Conservation (phyloP, 2,329 filamentous ascomycete genomes). For the Aspergillus ochraceus region DNA sequence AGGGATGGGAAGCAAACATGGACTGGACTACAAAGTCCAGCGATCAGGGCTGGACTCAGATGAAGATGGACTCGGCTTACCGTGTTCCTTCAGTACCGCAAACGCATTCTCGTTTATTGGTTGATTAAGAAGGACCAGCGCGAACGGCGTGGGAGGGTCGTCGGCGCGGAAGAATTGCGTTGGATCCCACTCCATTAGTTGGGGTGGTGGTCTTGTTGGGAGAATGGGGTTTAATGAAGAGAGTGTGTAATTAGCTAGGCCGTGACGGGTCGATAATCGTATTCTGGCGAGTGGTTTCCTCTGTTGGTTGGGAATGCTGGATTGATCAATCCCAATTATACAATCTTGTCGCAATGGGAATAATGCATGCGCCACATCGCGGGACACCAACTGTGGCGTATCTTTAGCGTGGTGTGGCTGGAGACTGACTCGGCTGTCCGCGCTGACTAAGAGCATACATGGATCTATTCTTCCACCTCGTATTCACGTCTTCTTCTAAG, state of each 20-base stretch:
- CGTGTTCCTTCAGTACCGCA: conserved; percentile 36
- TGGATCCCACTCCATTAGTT: conserved; percentile 41
- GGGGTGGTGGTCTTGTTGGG: neutral
- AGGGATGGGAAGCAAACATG: neutral
- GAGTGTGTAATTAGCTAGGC: neutral
- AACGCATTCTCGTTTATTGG: conserved; percentile 52
- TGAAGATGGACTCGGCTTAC: conserved; percentile 21
- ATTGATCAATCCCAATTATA: too few species aligned
- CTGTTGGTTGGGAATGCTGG: neutral
- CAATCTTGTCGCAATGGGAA: neutral
- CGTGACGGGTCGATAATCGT: neutral
- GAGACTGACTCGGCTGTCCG: too few species aligned
- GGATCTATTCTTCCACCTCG: neutral
- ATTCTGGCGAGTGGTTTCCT: too few species aligned
- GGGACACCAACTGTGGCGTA: neutral
- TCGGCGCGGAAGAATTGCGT: conserved; percentile 39
- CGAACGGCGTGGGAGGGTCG: conserved; percentile 37
- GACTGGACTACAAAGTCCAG: neutral
- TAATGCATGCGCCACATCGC: neutral
- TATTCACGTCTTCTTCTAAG: neutral
- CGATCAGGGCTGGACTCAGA: too few species aligned
- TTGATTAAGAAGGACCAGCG: conserved; percentile 62
- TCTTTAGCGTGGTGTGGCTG: neutral
- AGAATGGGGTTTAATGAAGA: neutral
- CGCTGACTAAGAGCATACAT: conserved; percentile 1